Evolutionary conservation across 2,329 filamentous ascomycete genomes (phyloP).

Genomic region (Atkinsonella hypoxylon): DNA sequence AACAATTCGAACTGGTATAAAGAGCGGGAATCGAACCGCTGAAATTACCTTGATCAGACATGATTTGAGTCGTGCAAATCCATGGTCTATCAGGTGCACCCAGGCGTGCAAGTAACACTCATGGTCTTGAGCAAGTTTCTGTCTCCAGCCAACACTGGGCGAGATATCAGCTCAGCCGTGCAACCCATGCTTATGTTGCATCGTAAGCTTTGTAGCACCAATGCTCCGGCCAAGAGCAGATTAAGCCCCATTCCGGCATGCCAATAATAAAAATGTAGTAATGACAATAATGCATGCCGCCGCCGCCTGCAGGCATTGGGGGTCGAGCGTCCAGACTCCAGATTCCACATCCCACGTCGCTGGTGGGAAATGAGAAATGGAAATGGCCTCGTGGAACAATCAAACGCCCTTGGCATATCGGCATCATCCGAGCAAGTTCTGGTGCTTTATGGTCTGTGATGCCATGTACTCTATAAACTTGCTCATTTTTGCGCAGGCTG

Average conservation of each 20-base stretch:
- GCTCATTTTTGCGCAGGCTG: slow-evolving; percentile 7
- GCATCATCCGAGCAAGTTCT: not conserved
- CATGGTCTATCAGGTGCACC: not conserved
- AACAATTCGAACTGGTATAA: too few relatives aligned
- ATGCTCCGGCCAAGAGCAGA: too few relatives aligned
- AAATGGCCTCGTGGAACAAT: not conserved
- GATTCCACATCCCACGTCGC: too few relatives aligned
- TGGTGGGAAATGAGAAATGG: too few relatives aligned
- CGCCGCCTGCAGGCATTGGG: not conserved
- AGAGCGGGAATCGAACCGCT: too few relatives aligned
- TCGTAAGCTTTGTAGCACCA: not conserved
- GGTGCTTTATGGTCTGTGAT: not conserved
- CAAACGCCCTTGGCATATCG: not conserved
- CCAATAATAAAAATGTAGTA: too few relatives aligned
- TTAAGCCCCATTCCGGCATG: too few relatives aligned
- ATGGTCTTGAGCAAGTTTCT: not conserved
- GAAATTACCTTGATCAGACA: too few relatives aligned
- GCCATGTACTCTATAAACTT: slow-evolving; percentile 2
- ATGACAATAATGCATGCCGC: too few relatives aligned
- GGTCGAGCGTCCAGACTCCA: not conserved
- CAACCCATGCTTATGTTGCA: not conserved
- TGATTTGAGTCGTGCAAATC: not conserved
- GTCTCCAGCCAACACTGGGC: not conserved
- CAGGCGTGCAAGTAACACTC: not conserved
- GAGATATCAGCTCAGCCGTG: not conserved